Conservation (phyloP, 768 basidiomycete species). For the Tremella fuciformis region DNA sequence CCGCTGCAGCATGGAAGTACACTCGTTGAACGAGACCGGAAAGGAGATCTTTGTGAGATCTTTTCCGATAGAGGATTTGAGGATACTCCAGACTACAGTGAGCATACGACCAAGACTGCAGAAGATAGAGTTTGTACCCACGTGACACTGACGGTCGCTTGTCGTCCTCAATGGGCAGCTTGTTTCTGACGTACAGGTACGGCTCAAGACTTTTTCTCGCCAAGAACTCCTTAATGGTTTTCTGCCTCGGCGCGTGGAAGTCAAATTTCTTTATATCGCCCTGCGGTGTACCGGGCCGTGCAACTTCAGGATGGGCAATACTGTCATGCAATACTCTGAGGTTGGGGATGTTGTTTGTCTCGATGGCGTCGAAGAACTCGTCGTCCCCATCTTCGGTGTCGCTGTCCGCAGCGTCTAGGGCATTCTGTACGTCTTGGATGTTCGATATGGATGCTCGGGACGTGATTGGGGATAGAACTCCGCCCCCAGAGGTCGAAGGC, state of each 20-base stretch:
- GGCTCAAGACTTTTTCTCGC: constrained; percentile 58
- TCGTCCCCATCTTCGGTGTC: constrained; percentile 57
- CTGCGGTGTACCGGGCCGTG: constrained; percentile 39
- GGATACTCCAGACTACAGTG: constrained; percentile 74
- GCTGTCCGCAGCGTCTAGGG: constrained; percentile 44
- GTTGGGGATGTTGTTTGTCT: constrained; percentile 72
- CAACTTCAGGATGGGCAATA: constrained; percentile 57
- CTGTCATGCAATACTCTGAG: constrained; percentile 63
- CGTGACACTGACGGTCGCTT: constrained; percentile 71
- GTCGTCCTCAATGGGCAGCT: constrained; percentile 65
- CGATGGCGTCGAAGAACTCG: constrained; percentile 97
- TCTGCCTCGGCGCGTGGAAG: constrained; percentile 6
- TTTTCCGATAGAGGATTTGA: constrained; percentile 94
- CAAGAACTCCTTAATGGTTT: constrained; percentile 50
- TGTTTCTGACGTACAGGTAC: constrained; percentile 64
- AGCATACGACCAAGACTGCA: neutral
- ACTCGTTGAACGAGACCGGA: constrained; percentile 65
- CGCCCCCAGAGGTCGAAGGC: neutral
- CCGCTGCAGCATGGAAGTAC: constrained; percentile 92
- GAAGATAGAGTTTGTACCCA: constrained; percentile 20
- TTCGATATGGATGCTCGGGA: constrained; percentile 31
- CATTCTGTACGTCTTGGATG: constrained; percentile 47
- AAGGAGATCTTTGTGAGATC: constrained; percentile 94
- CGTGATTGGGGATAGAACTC: constrained; percentile 1
- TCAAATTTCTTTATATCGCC: constrained; percentile 10